Base-by-base conservation (phyloP, 2,329 filamentous ascomycete genomes). In the Aspergillus aculeatus region DNA sequence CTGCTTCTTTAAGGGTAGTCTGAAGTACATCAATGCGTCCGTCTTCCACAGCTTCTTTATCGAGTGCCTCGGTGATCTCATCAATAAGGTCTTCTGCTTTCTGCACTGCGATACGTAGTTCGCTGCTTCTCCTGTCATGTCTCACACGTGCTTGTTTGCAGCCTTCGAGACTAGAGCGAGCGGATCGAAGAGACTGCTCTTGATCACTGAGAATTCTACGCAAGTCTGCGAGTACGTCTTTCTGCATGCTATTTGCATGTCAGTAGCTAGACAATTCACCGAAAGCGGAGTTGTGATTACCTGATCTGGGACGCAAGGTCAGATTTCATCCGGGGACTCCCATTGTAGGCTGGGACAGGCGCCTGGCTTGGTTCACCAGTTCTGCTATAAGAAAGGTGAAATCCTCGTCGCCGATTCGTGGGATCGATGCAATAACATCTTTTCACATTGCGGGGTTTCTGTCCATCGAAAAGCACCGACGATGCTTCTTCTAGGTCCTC, bases 281-380 rank as follows among this genome's bases (percentile, higher is more conserved):
- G n/a, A 14, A n/a, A 35, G 26, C 12, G 19, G 14, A 19, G 26
- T 12, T 24, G 26, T 35, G n/a, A 47, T 53, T 59, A 84, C 78
- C 74, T 79, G 47, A 93, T 83, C 68, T 91, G 89, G 19, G 84
- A 84, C 58, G 85, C 88, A 26, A 85, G 81, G 70, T 96, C 90
- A 0, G 90, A 88, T 69, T 89, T 89, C 86, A 96, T 96, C n/a
- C 92, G 86, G 24, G 89, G 81, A 10, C 76, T 77, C 44, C 83
- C 80, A 0, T 70, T 74, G 64, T 79, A 86, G 16, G 83, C 81
- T 7, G 80, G 73, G 5, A 89, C 80, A 12, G 84, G 83, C 44
- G 78, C 77, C 41, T 83, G 78, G 51, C 77, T 83, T 53, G 80
- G 73, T 47, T 80, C 80, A n/a, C 81, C 81, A 51, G 71, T 73